These are phyloP conservation scores for Xylariales sp. DNA, from an alignment of 2,329 filamentous ascomycete genomes.

Conservation along the genomic window DNA sequence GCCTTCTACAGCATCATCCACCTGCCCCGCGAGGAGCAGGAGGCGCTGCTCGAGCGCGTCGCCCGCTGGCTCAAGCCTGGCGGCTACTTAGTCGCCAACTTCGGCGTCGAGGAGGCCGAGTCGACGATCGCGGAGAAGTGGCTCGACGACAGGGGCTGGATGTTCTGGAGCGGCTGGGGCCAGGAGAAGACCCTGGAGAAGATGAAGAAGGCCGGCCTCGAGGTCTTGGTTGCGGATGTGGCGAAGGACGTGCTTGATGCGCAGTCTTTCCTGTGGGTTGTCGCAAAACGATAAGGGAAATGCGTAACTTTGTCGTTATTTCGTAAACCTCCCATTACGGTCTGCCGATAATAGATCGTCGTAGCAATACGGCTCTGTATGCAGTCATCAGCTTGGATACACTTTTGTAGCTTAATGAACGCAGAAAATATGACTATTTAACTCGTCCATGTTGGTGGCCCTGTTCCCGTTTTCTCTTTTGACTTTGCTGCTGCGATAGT, in stretches of 20 bases:
- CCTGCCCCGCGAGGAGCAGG: slow-evolving; percentile 63
- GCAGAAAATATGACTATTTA: no score
- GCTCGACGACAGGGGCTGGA: slow-evolving; percentile 56
- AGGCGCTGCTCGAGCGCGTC: slow-evolving; percentile 57
- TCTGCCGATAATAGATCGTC: no score
- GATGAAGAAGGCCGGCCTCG: slow-evolving; percentile 50
- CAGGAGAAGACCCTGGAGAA: slow-evolving; percentile 49
- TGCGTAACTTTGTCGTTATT: background rate
- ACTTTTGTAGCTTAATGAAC: no score
- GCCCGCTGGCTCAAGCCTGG: slow-evolving; percentile 62
- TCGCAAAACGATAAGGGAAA: slow-evolving; percentile 47
- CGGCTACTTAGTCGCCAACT: slow-evolving; percentile 62
- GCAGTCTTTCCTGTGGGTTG: slow-evolving; percentile 55
- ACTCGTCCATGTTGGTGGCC: no score
- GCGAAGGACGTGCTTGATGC: slow-evolving; percentile 50
- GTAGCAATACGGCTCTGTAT: no score
- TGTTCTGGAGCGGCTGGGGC: slow-evolving; percentile 58
- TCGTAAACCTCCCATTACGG: no score
- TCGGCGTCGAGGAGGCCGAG: slow-evolving; percentile 50
- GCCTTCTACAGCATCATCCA: slow-evolving; percentile 68
- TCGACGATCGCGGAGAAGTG: slow-evolving; percentile 51
- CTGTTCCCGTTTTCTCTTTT: no score
- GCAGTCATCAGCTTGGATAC: no score
- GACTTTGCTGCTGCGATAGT: no score
- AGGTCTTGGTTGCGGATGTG: slow-evolving; percentile 50